These are phyloP conservation scores for Borovskyia barvae DNA, from an alignment of 208 protist genomes.

Conservation along the genomic window DNA sequence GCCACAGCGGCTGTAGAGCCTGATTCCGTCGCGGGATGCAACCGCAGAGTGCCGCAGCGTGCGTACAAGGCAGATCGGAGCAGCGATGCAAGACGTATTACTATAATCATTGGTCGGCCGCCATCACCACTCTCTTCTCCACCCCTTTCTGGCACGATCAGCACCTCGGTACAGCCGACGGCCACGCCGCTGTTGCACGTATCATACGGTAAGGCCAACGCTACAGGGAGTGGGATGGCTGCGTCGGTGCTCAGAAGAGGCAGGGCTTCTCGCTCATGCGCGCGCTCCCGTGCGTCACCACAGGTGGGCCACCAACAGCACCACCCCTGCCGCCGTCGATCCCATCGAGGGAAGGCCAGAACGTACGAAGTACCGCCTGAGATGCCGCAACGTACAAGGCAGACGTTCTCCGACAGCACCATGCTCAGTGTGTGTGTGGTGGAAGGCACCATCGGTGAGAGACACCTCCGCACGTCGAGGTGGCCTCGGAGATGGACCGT, in stretches of 20 bases:
- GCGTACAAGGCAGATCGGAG: slow-evolving; percentile 48
- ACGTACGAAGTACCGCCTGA: slow-evolving; percentile 38
- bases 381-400: slow-evolving; percentile 47
- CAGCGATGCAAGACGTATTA: slow-evolving; percentile 30
- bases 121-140: too few relatives aligned
- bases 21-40: slow-evolving; percentile 5
- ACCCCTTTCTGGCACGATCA: slow-evolving; percentile 49
- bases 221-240: slow-evolving; percentile 46
- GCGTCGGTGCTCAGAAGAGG: slow-evolving; percentile 35
- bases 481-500: slow-evolving; percentile 25
- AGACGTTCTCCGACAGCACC: slow-evolving; percentile 44
- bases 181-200: slow-evolving; percentile 48
- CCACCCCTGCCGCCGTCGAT: slow-evolving; percentile 45
- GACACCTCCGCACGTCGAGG: slow-evolving; percentile 6
- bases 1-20: neutral
- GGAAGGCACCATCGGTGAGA: slow-evolving; percentile 29
- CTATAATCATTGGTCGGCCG: too few relatives aligned
- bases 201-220: slow-evolving; percentile 67
- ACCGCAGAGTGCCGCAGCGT: slow-evolving; percentile 15
- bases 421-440: slow-evolving; percentile 41
- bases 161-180: slow-evolving; percentile 50
- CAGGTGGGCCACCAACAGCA: slow-evolving; percentile 30
- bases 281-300: neutral
- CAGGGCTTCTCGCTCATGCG: slow-evolving; percentile 16
- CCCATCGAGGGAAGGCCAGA: slow-evolving; percentile 64